Evolutionary conservation across 1,139 yeast genomes (phyloP).

Genomic region (Meyerozyma smithsonii): DNA sequence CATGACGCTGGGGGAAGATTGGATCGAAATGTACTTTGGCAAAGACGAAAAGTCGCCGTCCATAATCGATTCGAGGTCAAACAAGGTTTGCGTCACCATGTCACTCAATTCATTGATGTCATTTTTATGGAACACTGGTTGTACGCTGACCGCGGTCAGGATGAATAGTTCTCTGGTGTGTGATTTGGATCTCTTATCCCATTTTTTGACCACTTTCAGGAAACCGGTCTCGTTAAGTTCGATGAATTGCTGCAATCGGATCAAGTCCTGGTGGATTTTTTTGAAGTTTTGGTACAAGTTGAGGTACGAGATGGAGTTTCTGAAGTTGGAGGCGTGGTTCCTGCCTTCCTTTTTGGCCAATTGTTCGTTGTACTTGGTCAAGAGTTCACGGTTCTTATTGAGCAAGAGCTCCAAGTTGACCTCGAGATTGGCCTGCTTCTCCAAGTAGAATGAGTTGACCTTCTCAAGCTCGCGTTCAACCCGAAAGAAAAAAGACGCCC

Average conservation of each 20-base stretch:
- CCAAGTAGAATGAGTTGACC: slow-evolving; percentile 83
- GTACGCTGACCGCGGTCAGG: slow-evolving; percentile 90
- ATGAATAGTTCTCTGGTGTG: slow-evolving; percentile 90
- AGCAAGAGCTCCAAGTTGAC: slow-evolving; percentile 72
- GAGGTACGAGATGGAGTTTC: slow-evolving; percentile 40
- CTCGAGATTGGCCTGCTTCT: slow-evolving; percentile 82
- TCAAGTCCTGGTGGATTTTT: slow-evolving; percentile 82
- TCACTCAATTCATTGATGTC: slow-evolving; percentile 85
- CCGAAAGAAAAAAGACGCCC: slow-evolving; percentile 88
- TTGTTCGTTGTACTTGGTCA: slow-evolving; percentile 33
- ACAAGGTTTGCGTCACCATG: slow-evolving; percentile 65
- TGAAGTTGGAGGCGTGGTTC: slow-evolving; percentile 25
- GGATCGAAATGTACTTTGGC: slow-evolving; percentile 9
- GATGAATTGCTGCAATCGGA: slow-evolving; percentile 85
- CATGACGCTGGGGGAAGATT: neutral
- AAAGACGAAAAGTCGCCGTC: slow-evolving; percentile 63
- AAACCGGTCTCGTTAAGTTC: slow-evolving; percentile 94
- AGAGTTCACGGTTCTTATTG: slow-evolving; percentile 63
- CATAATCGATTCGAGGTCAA: slow-evolving; percentile 81
- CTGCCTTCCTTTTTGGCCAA: slow-evolving; percentile 11
- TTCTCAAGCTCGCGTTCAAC: slow-evolving; percentile 92
- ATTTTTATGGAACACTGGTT: slow-evolving; percentile 90
- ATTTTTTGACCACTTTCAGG: slow-evolving; percentile 88
- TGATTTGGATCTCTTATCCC: slow-evolving; percentile 96
- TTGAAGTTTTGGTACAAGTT: slow-evolving; percentile 81